phyloP scores from a whole-genome alignment of 1,284 basidiomycete species.

The Trichosporon faecale region DNA sequence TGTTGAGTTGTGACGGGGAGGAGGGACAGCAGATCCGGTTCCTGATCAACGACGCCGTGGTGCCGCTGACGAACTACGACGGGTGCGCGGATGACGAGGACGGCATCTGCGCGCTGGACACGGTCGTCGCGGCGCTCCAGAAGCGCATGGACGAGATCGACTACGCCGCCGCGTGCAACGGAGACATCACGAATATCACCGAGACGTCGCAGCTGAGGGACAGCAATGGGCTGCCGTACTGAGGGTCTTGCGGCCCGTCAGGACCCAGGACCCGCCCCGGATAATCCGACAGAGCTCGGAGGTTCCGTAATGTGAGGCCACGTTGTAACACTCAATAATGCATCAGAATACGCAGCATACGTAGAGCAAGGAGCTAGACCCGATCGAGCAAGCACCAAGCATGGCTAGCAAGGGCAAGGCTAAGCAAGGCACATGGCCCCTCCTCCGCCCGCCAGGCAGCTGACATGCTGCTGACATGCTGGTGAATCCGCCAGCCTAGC shows the following conservation, averaged over 20 bases:
- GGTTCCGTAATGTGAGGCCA: no score
- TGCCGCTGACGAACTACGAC: slow-evolving; percentile 40
- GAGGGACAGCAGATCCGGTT: slow-evolving; percentile 27
- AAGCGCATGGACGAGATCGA: slow-evolving; percentile 66
- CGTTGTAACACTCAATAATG: no score
- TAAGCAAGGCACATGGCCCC: no score
- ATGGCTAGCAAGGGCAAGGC: no score
- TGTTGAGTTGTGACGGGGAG: not conserved
- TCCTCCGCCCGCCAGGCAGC: no score
- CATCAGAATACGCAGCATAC: no score
- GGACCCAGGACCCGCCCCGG: no score
- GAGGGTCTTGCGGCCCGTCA: no score
- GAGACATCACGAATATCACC: not conserved
- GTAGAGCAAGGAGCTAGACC: no score
- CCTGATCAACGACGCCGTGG: slow-evolving; percentile 36
- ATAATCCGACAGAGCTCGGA: no score
- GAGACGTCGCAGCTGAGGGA: slow-evolving; percentile 7
- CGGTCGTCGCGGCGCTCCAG: slow-evolving; percentile 69
- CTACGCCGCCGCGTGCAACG: slow-evolving; percentile 66
- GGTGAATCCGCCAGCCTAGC: no score
- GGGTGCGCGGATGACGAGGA: slow-evolving; percentile 67
- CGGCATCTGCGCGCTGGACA: slow-evolving; percentile 73
- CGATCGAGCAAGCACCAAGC: not conserved
- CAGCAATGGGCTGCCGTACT: slow-evolving; percentile 8
- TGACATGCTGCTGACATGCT: no score